Percentiles rank a stretch among this genome's conserved stretches.
Conservation (phyloP, 306 rosid species). For the Erythrophleum fordii region DNA sequence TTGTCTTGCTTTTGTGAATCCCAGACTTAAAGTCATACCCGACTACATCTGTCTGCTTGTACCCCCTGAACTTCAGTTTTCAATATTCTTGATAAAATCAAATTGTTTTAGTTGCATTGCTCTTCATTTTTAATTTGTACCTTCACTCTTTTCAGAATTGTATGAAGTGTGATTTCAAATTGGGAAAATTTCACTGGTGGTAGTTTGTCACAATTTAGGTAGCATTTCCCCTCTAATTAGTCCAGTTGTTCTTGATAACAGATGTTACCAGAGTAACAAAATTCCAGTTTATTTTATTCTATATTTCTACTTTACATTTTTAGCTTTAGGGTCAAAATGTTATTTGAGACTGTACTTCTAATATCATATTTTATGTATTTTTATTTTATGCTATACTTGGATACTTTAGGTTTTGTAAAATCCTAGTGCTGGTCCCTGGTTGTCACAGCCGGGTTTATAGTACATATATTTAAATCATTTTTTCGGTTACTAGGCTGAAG, state of each 20-base stretch:
- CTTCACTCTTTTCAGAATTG: slow-evolving; percentile 15
- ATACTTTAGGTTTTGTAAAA: not conserved
- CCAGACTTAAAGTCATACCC: slow-evolving; percentile 19
- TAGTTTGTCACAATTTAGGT: not conserved
- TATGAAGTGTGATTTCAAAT: slow-evolving; percentile 17
- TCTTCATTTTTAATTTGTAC: not conserved
- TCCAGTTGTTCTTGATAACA: slow-evolving; percentile 6
- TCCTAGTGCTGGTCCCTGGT: not conserved
- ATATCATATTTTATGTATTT: not conserved
- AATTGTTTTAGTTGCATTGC: slow-evolving; percentile 16
- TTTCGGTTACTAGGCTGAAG: not conserved
- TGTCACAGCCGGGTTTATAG: not conserved
- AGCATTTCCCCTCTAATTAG: not conserved
- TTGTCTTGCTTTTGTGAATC: slow-evolving; percentile 30
- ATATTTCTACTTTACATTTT: not conserved
- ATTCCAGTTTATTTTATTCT: not conserved
- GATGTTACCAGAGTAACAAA: not conserved
- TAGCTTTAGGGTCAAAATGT: not conserved
- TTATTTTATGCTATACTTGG: not conserved
- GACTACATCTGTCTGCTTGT: slow-evolving; percentile 30
- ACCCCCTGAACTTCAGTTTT: slow-evolving; percentile 5
- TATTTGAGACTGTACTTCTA: not conserved
- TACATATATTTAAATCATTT: slow-evolving; percentile 5
- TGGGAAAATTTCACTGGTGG: not conserved
- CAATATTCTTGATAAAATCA: slow-evolving; percentile 27